Evolutionary conservation across 257 asterid species (phyloP), one percentile per base, ranked within the genome.

Genomic region (Striga asiatica): DNA sequence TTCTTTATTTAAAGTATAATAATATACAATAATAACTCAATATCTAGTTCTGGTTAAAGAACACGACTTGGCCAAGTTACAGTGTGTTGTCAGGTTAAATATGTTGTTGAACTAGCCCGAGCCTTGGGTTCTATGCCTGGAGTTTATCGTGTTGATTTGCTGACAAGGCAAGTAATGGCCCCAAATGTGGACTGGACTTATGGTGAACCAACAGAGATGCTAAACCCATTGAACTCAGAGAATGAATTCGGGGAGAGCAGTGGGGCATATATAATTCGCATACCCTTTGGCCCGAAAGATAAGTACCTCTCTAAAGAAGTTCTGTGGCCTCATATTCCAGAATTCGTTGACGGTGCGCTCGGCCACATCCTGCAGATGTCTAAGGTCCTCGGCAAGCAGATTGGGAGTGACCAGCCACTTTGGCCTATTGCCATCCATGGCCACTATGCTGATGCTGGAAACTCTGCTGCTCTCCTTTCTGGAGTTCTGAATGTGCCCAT

Each of bases 371-470:
- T 68, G 47, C 74, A 61, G 66, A 72, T 79, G 92, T 75, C 84
- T 22, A 76, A 76, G 66, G 86, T 75, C 8, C 32, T 81, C 11
- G 87, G 86, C 11, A 84, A 78, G 57, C 70, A 78, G 58, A 74
- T 71, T 17, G 70, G 69, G 48, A 65, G 28, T 18, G 86, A 81
- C 20, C 76, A 74, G 64, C 78, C 82, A 50, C 64, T 58, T 24
- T 81, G 91, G 91, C 91, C 87, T 46, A 74, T 71, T 49, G 91
- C 70, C 22, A 76, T 81, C 58, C 91, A 81, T 34, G 91, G 87
- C 53, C 91, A 81, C 64, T 81, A 81, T 47, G 91, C 87, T 2
- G 91, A 81, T 71, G 87, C 82, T 19, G 87, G 78, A 66, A 80
- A 74, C 59, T 71, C 61, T 55, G 92, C 87, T 14, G 82, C 84